These are phyloP conservation scores for Alternaria tenuissima DNA, from an alignment of 2,329 filamentous ascomycete species.

Conservation along the genomic window DNA sequence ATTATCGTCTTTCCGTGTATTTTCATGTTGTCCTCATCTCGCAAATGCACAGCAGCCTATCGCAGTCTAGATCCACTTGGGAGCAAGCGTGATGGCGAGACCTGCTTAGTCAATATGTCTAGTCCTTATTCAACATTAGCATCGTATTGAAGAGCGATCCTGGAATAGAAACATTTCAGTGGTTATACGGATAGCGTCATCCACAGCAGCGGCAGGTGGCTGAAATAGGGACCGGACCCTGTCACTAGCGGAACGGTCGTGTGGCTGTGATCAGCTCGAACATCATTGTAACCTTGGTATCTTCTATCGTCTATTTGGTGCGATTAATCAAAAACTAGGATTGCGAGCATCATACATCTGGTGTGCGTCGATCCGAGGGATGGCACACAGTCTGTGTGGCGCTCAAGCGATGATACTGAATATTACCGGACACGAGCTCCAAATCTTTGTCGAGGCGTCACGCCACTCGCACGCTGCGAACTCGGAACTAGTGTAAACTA, in stretches of 20 bases:
- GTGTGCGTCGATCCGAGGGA: too few relatives aligned
- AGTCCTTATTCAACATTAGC: background rate
- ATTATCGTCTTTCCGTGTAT: background rate
- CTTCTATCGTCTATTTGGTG: too few relatives aligned
- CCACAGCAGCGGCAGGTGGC: background rate
- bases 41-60: background rate
- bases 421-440: too few relatives aligned
- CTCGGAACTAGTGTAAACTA: too few relatives aligned
- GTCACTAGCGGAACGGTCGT: background rate
- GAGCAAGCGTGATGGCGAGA: background rate
- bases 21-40: background rate
- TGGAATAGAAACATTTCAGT: background rate
- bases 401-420: too few relatives aligned
- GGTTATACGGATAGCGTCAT: constrained; percentile 1
- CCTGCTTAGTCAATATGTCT: background rate
- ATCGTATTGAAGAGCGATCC: background rate
- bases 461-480: too few relatives aligned
- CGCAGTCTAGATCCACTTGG: background rate
- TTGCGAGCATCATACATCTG: too few relatives aligned
- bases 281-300: background rate
- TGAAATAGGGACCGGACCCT: background rate
- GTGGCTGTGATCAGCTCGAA: background rate
- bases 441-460: too few relatives aligned
- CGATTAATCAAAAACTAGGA: too few relatives aligned
- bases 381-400: too few relatives aligned